Evolutionary conservation across 1,284 basidiomycete species (phyloP), one percentile per base, ranked within the genome.

Genomic region (Puccinia coronata): DNA sequence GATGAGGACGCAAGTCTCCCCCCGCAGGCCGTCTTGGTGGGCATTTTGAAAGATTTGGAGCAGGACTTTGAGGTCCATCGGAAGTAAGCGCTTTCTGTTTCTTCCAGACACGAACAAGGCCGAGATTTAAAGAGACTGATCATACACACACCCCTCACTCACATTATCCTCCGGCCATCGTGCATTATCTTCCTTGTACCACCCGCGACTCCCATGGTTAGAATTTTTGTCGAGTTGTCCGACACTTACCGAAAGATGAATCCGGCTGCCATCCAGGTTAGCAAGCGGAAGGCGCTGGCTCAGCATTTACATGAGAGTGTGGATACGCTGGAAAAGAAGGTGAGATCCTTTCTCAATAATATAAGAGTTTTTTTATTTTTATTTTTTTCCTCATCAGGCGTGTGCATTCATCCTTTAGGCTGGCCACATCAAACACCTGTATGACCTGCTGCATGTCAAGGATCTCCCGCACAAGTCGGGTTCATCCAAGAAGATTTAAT

Each of bases 281-380:
- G 43, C 34, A 73, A 74, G 53, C 18, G 79, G 49, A 81, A 81
- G 49, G 70, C 70, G 4, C 57, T 81, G 61, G 70, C 70, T 53
- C 41, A 61, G 28, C 79, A 81, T 73, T 57, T 81, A 57, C 69
- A 47, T 34, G 79, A 81, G 49, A 81, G 79, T 61, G 79, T 81
- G 23, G 71, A 81, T 25, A 73, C 71, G 12, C 70, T 81, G 9
- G 79, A 81, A 31, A 73, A 74, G 34, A 81, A 81, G 59, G 79
- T 74, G 12, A 39, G 25, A 20, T 39, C 18, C 18, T 70, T 39
- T 34, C 43, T 43, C 39, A 63, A 16, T 43, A 16, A 43, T 16
- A 16, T 43, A 16, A 43, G 43, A 43, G 43, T 43, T 2, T 43
- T 11, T n/a, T 41, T 6, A 43, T 16, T 31, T 43, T 20, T 4